A percentile compares a stretch with the other conserved stretches of the same genome.
Conservation (phyloP, 805 yeast species). For the Candida qinlingensis region DNA sequence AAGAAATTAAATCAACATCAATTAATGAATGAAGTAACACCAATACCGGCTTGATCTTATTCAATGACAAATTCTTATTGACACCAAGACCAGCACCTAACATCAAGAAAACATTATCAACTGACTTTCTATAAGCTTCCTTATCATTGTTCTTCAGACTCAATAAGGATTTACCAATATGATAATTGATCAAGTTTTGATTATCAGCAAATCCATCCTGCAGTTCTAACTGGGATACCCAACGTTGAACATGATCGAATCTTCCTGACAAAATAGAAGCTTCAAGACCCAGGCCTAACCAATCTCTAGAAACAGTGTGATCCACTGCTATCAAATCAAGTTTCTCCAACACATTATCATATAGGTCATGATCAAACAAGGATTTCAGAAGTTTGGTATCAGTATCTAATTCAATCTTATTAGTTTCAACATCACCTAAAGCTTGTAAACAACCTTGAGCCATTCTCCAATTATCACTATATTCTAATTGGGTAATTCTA, state of each 20-base stretch:
- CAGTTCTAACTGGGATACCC: slow-evolving; percentile 54
- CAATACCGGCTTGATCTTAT: slow-evolving; percentile 42
- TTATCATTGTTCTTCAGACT: slow-evolving; percentile 34
- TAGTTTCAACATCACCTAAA: slow-evolving; percentile 36
- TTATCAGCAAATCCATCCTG: slow-evolving; percentile 41
- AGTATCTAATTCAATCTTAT: slow-evolving; percentile 25
- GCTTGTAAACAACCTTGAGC: slow-evolving; percentile 83
- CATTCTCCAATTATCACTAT: slow-evolving; percentile 78
- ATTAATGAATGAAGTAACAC: slow-evolving; percentile 55
- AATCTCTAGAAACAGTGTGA: slow-evolving; percentile 30
- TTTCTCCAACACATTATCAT: slow-evolving; percentile 41
- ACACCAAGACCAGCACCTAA: slow-evolving; percentile 57
- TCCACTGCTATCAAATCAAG: slow-evolving; percentile 12
- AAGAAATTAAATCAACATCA: slow-evolving; percentile 38
- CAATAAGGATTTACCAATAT: slow-evolving; percentile 58
- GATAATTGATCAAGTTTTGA: slow-evolving; percentile 49
- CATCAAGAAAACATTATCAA: slow-evolving; percentile 46
- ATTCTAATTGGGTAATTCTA: slow-evolving; percentile 74
- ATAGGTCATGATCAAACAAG: slow-evolving; percentile 69
- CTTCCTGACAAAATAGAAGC: slow-evolving; percentile 69
- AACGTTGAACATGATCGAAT: slow-evolving; percentile 40
- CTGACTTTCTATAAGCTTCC: slow-evolving; percentile 31
- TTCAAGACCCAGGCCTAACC: slow-evolving; percentile 66
- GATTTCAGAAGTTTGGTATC: slow-evolving; percentile 63
- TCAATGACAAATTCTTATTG: slow-evolving; percentile 44